These are phyloP conservation scores for Thermoascus crustaceus DNA, from an alignment of 2,329 filamentous ascomycete species.

Conservation along the genomic window DNA sequence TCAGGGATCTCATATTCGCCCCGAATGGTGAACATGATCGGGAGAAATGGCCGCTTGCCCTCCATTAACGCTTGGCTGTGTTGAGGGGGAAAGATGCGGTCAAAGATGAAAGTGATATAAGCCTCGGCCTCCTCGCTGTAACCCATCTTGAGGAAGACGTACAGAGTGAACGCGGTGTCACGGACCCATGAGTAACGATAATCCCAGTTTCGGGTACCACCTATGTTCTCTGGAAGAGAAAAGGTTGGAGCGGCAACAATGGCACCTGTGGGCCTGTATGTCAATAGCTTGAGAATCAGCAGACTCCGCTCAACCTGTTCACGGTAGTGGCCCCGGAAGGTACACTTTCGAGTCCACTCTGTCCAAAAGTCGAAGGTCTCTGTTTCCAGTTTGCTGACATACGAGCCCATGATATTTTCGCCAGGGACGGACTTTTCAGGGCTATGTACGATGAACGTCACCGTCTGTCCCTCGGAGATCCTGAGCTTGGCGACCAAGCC, in stretches of 20 bases:
- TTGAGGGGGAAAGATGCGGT: conserved; percentile 47
- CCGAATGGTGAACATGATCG: conserved; percentile 75
- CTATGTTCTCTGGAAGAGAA: conserved; percentile 66
- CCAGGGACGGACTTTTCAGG: conserved; percentile 52
- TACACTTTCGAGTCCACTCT: conserved; percentile 62
- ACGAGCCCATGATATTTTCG: conserved; percentile 47
- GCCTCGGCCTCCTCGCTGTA: conserved; percentile 68
- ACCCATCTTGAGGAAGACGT: conserved; percentile 65
- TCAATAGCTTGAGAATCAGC: conserved; percentile 67
- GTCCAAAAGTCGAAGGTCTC: conserved; percentile 66
- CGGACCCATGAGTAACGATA: conserved; percentile 63
- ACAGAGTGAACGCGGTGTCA: conserved; percentile 69
- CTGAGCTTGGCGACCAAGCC: conserved; percentile 55
- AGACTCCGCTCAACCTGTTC: conserved; percentile 64
- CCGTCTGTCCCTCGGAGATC: conserved; percentile 57
- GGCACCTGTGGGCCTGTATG: conserved; percentile 69
- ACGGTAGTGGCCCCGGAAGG: conserved; percentile 63
- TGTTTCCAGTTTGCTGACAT: conserved; percentile 57
- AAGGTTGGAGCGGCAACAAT: conserved; percentile 72
- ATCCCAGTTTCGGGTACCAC: conserved; percentile 50
- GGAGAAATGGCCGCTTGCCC: conserved; percentile 47
- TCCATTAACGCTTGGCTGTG: conserved; percentile 52
- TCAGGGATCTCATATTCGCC: conserved; percentile 69
- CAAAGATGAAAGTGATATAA: conserved; percentile 71
- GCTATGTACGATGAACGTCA: conserved; percentile 62